A percentile compares a stretch with the other conserved stretches of the same genome.
Conservation (phyloP, 2,329 filamentous ascomycete genomes). For the Trichoderma cornu-damae region DNA sequence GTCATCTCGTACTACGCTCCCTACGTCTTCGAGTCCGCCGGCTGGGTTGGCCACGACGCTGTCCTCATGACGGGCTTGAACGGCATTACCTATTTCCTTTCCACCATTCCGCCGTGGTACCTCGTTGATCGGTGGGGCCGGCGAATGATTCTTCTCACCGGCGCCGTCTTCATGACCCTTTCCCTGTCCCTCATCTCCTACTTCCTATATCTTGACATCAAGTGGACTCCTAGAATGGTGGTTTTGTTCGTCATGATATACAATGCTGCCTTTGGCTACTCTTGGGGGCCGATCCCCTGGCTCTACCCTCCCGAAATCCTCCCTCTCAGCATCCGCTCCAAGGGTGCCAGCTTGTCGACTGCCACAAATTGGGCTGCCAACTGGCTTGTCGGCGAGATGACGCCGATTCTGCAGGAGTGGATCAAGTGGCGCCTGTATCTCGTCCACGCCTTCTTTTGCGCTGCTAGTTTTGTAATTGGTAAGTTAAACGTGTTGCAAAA, state of each 20-base stretch:
- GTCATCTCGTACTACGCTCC: conserved; percentile 99
- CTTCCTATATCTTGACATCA: conserved; percentile 84
- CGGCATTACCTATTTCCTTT: conserved; percentile 79
- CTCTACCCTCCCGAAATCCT: conserved; percentile 98
- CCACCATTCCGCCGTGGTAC: conserved; percentile 95
- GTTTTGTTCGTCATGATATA: conserved; percentile 97
- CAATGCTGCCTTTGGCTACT: conserved; percentile 92
- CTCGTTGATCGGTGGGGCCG: conserved; percentile 89
- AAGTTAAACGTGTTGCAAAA: conserved; percentile 42
- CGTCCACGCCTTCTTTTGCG: conserved; percentile 94
- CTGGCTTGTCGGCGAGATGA: conserved; percentile 94
- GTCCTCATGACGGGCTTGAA: conserved; percentile 98
- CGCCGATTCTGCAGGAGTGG: conserved; percentile 82
- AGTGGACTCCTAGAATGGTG: conserved; percentile 72
- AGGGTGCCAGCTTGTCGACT: conserved; percentile 92
- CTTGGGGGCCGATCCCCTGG: conserved; percentile 97
- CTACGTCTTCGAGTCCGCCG: conserved; percentile 91
- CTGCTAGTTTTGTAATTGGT: conserved; percentile 93
- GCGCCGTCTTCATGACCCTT: conserved; percentile 82
- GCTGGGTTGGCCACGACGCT: conserved; percentile 86
- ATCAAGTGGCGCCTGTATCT: conserved; percentile 95
- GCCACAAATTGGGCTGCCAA: conserved; percentile 98
- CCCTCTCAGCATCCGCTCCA: conserved; percentile 91
- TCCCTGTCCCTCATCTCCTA: conserved; percentile 89
- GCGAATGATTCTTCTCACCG: conserved; percentile 81